Base-by-base conservation (phyloP, 345 rosid species). In the Clarkia xantiana region DNA sequence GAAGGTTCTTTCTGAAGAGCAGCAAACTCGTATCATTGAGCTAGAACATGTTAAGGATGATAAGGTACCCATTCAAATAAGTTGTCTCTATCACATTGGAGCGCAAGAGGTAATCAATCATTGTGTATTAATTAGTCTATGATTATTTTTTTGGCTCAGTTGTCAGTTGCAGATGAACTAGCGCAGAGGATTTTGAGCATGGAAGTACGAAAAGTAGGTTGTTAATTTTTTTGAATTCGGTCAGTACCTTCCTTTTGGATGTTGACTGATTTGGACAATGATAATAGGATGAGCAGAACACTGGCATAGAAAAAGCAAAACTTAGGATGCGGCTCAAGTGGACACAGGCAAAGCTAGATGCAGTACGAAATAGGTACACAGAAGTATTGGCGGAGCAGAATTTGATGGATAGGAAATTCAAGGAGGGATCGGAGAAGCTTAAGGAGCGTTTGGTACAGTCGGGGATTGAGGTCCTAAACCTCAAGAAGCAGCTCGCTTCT, bases 311-410 rank as follows among this genome's bases (percentile, higher is more conserved):
- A 51, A 82, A 43, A 58, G 83, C 94, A 51, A 89, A 80, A 67
- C 74, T 75, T 13, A 65, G 71, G 61, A 85, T 85, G 89, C 75
- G 79, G 63, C 79, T 82, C n/a, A 73, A 69, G 11, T 82, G 95
- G 63, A 75, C 85, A 5, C 90, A 85, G 65, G 84, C 90, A 5
- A 79, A 70, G 57, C 61, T 74, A 53, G 90, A 82, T 34, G 88
- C 88, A 13, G 47, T 71, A 18, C 64, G 74, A 41, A 43, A 63
- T 38, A 73, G 85, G 49, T 62, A 75, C 76, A 59, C 62, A 40
- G 69, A 76, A 66, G 60, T 67, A n/a, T 52, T 79, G 52, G 62
- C 62, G 16, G 87, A 75, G 58, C 44, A 49, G 15, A 78, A 75
- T 29, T 49, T 66, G 9, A 86, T 84, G 91, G 71, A 81, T 71